A percentile compares a stretch with the other conserved stretches of the same genome.
Conservation (phyloP, 306 rosid genomes). For the Pachyrhizus erosus region DNA sequence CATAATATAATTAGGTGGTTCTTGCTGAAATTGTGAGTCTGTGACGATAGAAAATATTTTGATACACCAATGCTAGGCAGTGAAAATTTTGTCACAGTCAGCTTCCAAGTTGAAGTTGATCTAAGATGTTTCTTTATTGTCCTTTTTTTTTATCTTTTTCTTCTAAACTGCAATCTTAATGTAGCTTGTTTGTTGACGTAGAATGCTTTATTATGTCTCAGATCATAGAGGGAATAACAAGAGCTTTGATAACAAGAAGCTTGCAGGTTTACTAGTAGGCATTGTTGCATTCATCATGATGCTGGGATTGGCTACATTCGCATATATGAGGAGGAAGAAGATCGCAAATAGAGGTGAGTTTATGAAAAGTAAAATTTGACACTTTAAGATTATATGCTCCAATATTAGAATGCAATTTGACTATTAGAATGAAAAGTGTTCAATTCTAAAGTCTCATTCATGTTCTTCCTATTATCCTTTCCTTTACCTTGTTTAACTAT, state of each 20-base stretch:
- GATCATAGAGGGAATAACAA: neutral
- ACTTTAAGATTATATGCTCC: neutral
- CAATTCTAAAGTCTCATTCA: neutral
- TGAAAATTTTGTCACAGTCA: neutral
- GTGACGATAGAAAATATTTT: neutral
- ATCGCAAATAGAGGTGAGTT: neutral
- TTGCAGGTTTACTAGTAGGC: neutral
- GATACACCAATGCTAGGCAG: neutral
- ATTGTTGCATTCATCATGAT: neutral
- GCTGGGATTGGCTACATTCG: constrained; percentile 2
- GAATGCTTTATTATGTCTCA: neutral
- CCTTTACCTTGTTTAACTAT: neutral
- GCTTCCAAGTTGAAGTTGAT: neutral
- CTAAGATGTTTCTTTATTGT: neutral
- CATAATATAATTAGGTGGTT: neutral
- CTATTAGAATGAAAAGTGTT: neutral
- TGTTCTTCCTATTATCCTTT: neutral
- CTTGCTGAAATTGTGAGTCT: neutral
- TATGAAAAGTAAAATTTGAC: neutral
- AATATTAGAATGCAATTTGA: neutral
- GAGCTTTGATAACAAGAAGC: constrained; percentile 2
- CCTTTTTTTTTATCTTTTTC: neutral
- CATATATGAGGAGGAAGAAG: constrained; percentile 3
- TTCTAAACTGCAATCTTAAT: neutral
- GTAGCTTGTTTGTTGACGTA: neutral